Evolutionary conservation across 2,329 filamentous ascomycete species (phyloP), one percentile per base, ranked within the genome.

Genomic region (Tympanopsis confertula): DNA sequence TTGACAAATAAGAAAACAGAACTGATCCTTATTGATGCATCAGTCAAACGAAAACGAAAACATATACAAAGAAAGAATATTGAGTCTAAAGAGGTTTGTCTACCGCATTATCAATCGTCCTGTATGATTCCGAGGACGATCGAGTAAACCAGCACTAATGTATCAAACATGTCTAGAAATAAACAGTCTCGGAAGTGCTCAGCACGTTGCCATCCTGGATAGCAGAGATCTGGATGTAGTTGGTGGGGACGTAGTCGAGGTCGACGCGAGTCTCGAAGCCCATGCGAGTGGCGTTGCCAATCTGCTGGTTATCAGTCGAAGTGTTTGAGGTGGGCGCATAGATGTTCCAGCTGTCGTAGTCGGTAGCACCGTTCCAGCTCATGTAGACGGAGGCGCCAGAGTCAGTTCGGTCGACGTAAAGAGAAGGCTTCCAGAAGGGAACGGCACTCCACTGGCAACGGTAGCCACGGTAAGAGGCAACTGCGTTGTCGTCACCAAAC

Each of bases 261-360:
- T n/a, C n/a, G n/a, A n/a, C n/a, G n/a, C n/a, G n/a, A n/a, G n/a
- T n/a, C 15, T 33, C 30, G 17, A 33, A 4, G 52, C 36, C 36
- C 59, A 58, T 0, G 56, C 54, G 26, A 50, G 52, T 3, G 47
- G 52, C 44, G 10, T 10, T 33, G 7, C 10, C 15, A 58, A 62
- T 4, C 58, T 56, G 44, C 54, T 59, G 5, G 59, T 7, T 17
- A 15, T 33, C 15, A 49, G 33, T 58, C 59, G 38, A 55, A 53
- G 46, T 59, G 54, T 41, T 54, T 49, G 38, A 57, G 56, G 26
- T 59, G 44, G 35, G 56, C 53, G 20, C 50, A 43, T 15, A 45
- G 51, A 26, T 50, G 50, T 22, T 50, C 49, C 36, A 61, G 52
- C 5, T 42, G 37, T 33, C 30, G 17, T 33, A 33, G 10, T 33